Conservation (phyloP, 2,329 filamentous ascomycete species). For the Fusarium verticillioides region DNA sequence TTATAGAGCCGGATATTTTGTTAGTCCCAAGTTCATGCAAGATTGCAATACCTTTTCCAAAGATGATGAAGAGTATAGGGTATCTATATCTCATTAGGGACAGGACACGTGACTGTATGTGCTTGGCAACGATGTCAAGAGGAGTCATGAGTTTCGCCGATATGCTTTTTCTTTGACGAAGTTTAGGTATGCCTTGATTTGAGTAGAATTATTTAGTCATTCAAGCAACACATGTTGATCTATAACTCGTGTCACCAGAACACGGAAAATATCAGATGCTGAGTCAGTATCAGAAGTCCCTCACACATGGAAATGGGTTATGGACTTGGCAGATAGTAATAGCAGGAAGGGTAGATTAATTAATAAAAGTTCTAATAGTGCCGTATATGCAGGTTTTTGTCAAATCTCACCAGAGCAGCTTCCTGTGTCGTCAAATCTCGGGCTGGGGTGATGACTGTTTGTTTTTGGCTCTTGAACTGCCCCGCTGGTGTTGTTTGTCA, state of each 20-base stretch:
- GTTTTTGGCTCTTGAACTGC: constrained; percentile 14
- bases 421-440: neutral
- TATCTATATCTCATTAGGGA: neutral
- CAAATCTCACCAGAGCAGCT: neutral
- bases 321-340: neutral
- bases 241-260: neutral
- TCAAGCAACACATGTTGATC: neutral
- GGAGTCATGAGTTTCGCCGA: neutral
- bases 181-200: neutral
- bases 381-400: neutral
- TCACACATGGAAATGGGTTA: neutral
- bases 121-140: no score
- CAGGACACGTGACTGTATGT: neutral
- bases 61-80: neutral
- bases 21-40: neutral
- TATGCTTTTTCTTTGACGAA: neutral
- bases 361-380: neutral
- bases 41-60: neutral
- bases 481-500: constrained; percentile 21
- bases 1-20: neutral
- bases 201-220: neutral
- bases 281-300: neutral
- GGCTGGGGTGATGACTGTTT: neutral
- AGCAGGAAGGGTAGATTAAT: neutral
- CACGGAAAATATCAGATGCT: neutral